Conservation (phyloP, 2,329 filamentous ascomycete genomes). For the Lasiodiplodia sp. region DNA sequence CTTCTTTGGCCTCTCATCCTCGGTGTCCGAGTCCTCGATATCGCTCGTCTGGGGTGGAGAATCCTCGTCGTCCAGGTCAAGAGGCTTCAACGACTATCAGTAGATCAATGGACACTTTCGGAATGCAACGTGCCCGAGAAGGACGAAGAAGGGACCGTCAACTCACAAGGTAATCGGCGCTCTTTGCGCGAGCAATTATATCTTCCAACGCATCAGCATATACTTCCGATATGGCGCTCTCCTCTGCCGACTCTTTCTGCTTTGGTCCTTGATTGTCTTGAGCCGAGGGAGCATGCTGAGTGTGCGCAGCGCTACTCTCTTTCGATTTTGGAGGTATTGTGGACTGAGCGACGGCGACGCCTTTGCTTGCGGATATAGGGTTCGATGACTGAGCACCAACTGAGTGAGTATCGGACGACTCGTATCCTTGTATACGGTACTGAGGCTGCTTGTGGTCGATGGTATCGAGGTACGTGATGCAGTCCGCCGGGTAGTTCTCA, state of each 20-base stretch:
- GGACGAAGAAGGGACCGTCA: neutral
- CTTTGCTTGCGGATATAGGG: constrained; percentile 55
- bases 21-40: constrained; percentile 35
- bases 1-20: constrained; percentile 39
- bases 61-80: constrained; percentile 51
- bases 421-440: constrained; percentile 66
- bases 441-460: constrained; percentile 63
- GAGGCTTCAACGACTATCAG: constrained; percentile 34
- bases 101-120: neutral
- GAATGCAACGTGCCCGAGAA: neutral
- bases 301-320: constrained; percentile 39
- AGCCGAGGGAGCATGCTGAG: neutral
- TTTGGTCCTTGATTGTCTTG: neutral
- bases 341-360: constrained; percentile 46
- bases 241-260: no score
- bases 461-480: constrained; percentile 49
- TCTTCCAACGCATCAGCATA: constrained; percentile 17
- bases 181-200: constrained; percentile 12
- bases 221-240: neutral
- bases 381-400: constrained; percentile 34
- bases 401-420: constrained; percentile 33
- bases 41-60: constrained; percentile 38
- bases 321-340: constrained; percentile 50
- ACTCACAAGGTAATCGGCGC: constrained; percentile 17
- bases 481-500: constrained; percentile 54